These are phyloP conservation scores for Kalmusia sp. DNA, from an alignment of 2,329 filamentous ascomycete genomes.

Conservation along the genomic window DNA sequence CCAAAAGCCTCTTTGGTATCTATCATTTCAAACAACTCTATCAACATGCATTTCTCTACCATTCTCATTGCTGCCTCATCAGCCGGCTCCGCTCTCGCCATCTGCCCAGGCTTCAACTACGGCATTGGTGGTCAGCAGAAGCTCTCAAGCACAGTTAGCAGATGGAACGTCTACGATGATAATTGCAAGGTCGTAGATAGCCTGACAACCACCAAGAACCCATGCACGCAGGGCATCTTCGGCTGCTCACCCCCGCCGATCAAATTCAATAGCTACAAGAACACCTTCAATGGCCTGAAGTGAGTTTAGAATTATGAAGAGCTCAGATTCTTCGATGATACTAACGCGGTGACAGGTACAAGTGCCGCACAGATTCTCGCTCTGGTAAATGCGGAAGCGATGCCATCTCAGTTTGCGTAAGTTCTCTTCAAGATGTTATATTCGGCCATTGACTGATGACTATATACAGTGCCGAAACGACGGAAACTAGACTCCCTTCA, in stretches of 20 bases:
- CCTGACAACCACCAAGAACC: slow-evolving; percentile 6
- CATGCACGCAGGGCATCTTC: slow-evolving; percentile 2
- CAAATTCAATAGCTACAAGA: slow-evolving; percentile 3
- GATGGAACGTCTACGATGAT: slow-evolving; percentile 4
- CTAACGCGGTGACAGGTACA: not conserved
- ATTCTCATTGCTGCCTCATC: not conserved
- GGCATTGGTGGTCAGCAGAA: slow-evolving; percentile 6
- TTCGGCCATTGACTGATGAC: not conserved
- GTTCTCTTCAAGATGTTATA: not conserved
- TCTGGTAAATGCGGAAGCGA: slow-evolving; percentile 2
- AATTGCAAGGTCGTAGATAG: slow-evolving; percentile 1
- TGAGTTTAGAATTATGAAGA: not conserved
- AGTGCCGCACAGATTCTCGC: slow-evolving; percentile 1
- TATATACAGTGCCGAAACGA: slow-evolving; percentile 5
- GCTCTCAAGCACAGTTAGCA: not conserved
- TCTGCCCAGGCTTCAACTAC: slow-evolving; percentile 11
- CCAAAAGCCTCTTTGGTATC: not conserved
- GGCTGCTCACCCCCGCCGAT: slow-evolving; percentile 1
- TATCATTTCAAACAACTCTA: not conserved
- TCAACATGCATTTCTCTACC: slow-evolving; percentile 6
- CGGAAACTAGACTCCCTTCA: not conserved
- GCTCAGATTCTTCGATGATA: not conserved
- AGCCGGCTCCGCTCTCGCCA: slow-evolving; percentile 3
- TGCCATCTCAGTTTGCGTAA: slow-evolving; percentile 7
- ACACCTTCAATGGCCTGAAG: not conserved